Conservation (phyloP, 306 rosid genomes). For the Pyrus communis region DNA sequence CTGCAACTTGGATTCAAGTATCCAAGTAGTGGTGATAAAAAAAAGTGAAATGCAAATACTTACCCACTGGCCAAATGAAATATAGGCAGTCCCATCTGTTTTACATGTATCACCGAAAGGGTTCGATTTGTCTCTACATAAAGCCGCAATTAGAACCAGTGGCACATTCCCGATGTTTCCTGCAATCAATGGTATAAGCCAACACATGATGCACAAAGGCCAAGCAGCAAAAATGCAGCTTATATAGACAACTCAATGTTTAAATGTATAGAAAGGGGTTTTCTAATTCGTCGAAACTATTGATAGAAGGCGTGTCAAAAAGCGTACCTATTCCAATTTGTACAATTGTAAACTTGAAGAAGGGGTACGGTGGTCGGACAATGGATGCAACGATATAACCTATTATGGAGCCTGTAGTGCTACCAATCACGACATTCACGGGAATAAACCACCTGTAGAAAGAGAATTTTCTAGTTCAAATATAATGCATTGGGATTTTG, state of each 20-base stretch:
- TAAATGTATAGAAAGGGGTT: neutral
- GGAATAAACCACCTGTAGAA: constrained; percentile 98
- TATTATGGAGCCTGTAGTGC: constrained; percentile 70
- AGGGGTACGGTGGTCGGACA: constrained; percentile 85
- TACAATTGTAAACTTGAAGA: constrained; percentile 80
- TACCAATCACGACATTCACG: constrained; percentile 59
- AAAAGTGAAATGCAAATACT: constrained; percentile 25
- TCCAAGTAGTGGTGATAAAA: neutral
- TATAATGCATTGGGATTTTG: neutral
- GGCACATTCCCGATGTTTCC: constrained; percentile 99
- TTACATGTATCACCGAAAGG: constrained; percentile 91
- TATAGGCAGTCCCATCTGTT: constrained; percentile 88
- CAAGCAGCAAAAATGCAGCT: neutral
- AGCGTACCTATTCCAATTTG: constrained; percentile 86
- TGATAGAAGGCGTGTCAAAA: neutral
- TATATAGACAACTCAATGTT: neutral
- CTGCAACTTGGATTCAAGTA: neutral
- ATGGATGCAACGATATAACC: constrained; percentile 67
- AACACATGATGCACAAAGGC: neutral
- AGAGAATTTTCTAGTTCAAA: neutral
- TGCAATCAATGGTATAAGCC: constrained; percentile 21
- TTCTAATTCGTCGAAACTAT: neutral
- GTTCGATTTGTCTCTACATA: constrained; percentile 70
- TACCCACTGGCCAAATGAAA: constrained; percentile 99
- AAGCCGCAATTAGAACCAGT: constrained; percentile 83